A percentile compares a stretch with the other conserved stretches of the same genome.
phyloP scores from a whole-genome alignment of 371 early-diverging fungal genomes.

The Circinella umbellata region DNA sequence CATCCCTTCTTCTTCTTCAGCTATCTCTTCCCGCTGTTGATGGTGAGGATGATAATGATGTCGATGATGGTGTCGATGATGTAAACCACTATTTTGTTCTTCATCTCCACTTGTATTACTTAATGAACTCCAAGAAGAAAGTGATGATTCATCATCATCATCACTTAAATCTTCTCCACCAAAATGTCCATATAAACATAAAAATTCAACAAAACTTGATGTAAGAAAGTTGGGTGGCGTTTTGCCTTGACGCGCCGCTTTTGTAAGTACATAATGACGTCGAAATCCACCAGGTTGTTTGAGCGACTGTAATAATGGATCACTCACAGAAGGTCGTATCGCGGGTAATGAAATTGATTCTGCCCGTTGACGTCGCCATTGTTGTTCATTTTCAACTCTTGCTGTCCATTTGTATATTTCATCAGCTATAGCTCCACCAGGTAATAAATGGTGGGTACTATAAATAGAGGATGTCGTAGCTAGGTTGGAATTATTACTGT shows the following conservation, averaged over 20 bases:
- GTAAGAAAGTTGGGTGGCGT: conserved; percentile 77
- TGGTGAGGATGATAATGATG: neutral
- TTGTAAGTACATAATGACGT: conserved; percentile 78
- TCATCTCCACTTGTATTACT: neutral
- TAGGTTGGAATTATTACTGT: neutral
- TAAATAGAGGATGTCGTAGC: conserved; percentile 26
- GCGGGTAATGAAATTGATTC: conserved; percentile 63
- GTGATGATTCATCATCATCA: conserved; percentile 59
- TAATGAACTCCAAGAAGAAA: neutral
- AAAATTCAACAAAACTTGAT: conserved; percentile 91
- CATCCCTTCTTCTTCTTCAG: conserved; percentile 11
- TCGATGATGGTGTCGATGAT: conserved; percentile 5
- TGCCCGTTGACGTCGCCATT: conserved; percentile 50
- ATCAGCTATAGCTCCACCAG: conserved; percentile 82
- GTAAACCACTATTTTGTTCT: neutral
- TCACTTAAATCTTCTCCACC: conserved; percentile 92
- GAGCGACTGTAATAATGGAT: conserved; percentile 48
- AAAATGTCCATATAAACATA: conserved; percentile 93
- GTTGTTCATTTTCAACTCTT: conserved; percentile 66
- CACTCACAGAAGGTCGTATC: conserved; percentile 32
- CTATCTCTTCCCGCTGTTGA: neutral
- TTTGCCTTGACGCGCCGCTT: conserved; percentile 74
- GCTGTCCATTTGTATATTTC: conserved; percentile 94
- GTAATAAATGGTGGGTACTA: conserved; percentile 50
- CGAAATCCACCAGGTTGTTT: conserved; percentile 90